These are phyloP conservation scores for Turnera subulata DNA, from an alignment of 345 rosid species.

Conservation along the genomic window DNA sequence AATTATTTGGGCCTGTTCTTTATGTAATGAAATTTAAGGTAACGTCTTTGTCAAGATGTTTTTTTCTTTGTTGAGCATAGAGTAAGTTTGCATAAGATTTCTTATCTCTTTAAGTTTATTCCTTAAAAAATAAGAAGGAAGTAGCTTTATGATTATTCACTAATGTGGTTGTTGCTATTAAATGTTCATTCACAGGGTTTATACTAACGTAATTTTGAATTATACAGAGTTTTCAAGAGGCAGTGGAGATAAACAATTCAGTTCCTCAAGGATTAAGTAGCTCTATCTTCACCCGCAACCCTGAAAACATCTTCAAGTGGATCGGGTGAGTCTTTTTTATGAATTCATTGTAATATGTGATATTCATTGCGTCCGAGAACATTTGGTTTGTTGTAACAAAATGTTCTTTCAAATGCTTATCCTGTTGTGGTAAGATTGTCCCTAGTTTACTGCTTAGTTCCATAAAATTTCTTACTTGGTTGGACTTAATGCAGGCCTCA, in stretches of 20 bases:
- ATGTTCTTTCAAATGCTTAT: not conserved
- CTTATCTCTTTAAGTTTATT: too few relatives aligned
- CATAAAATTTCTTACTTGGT: not conserved
- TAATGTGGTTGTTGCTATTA: not conserved
- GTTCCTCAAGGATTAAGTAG: slow-evolving; percentile 98
- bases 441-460: not conserved
- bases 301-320: slow-evolving; percentile 83
- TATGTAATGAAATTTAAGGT: slow-evolving; percentile 88
- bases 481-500: slow-evolving; percentile 48
- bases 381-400: not conserved
- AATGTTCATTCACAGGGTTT: not conserved
- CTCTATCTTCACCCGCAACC: slow-evolving; percentile 78
- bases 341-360: not conserved
- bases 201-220: not conserved
- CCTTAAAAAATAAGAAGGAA: too few relatives aligned
- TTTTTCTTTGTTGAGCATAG: not conserved
- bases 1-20: slow-evolving; percentile 89
- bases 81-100: too few relatives aligned
- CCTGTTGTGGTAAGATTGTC: not conserved
- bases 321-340: slow-evolving; percentile 47
- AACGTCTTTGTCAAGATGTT: slow-evolving; percentile 1
- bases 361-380: not conserved
- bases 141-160: not conserved
- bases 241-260: slow-evolving; percentile 81
- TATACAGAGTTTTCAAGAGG: slow-evolving; percentile 73